A percentile compares a stretch with the other conserved stretches of the same genome.
Evolutionary conservation across 2,329 filamentous ascomycete genomes (phyloP).

Genomic region (Hypoxylon sp.): DNA sequence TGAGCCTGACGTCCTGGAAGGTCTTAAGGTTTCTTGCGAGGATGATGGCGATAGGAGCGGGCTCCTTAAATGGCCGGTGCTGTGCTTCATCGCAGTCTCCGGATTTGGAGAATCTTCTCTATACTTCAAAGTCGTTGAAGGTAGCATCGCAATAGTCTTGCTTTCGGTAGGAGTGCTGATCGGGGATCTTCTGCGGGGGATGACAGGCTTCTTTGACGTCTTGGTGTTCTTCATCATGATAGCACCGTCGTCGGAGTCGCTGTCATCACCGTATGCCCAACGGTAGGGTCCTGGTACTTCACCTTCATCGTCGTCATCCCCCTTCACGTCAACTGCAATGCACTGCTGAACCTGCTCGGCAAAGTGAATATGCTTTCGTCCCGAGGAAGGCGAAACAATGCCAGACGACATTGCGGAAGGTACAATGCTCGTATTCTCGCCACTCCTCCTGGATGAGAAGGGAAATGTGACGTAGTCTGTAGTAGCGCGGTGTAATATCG

Average conservation of each 20-base stretch:
- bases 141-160: slow-evolving; percentile 89
- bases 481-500: slow-evolving; percentile 70
- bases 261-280: slow-evolving; percentile 63
- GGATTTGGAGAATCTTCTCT: slow-evolving; percentile 79
- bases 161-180: slow-evolving; percentile 70
- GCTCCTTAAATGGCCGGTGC: slow-evolving; percentile 60
- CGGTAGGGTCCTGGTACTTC: slow-evolving; percentile 60
- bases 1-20: slow-evolving; percentile 74
- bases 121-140: slow-evolving; percentile 89
- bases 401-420: slow-evolving; percentile 79
- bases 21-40: slow-evolving; percentile 84
- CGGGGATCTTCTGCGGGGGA: slow-evolving; percentile 58
- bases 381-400: slow-evolving; percentile 70
- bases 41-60: slow-evolving; percentile 76
- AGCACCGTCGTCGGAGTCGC: slow-evolving; percentile 80
- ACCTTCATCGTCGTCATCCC: slow-evolving; percentile 80
- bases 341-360: slow-evolving; percentile 96
- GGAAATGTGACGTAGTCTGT: slow-evolving; percentile 78
- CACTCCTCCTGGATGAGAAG: slow-evolving; percentile 72
- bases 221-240: slow-evolving; percentile 83
- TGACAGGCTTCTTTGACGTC: slow-evolving; percentile 68
- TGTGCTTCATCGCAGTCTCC: slow-evolving; percentile 73
- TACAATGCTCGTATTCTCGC: slow-evolving; percentile 73
- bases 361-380: slow-evolving; percentile 92
- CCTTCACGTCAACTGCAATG: slow-evolving; percentile 90